Evolutionary conservation across 192 early-diverging fungal species (phyloP).

Genomic region (Jimgerdemannia lactiflua): DNA sequence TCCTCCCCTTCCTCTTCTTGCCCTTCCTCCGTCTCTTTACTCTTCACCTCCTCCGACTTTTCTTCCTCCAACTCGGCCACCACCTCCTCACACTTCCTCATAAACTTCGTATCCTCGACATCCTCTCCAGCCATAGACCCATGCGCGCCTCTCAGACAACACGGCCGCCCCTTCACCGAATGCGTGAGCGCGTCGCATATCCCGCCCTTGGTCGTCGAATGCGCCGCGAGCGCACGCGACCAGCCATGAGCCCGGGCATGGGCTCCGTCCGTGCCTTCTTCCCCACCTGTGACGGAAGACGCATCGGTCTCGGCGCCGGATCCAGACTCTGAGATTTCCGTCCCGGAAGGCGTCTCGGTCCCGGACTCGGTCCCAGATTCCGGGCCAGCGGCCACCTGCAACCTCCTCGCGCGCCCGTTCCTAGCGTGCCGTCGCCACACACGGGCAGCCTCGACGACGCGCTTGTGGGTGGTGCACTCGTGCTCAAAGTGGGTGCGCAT

Average conservation of each 20-base stretch:
- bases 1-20: neutral
- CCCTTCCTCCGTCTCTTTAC: neutral
- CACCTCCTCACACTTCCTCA: neutral
- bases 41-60: neutral
- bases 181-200: slow-evolving; percentile 21
- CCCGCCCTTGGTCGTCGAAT: slow-evolving; percentile 6
- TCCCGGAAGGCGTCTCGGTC: neutral
- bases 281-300: neutral
- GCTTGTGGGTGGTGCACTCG: slow-evolving; percentile 11
- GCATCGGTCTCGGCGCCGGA: neutral
- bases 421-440: neutral
- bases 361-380: neutral
- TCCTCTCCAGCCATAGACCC: slow-evolving; percentile 34
- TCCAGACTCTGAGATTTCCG: slow-evolving; percentile 23
- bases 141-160: slow-evolving; percentile 29
- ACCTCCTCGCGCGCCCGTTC: slow-evolving; percentile 8
- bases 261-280: too few relatives aligned
- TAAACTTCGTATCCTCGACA: neutral
- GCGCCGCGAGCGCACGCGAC: slow-evolving; percentile 10
- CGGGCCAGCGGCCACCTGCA: neutral
- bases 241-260: too few relatives aligned
- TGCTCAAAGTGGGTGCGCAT: slow-evolving; percentile 33
- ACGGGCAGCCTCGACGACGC: slow-evolving; percentile 24
- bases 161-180: slow-evolving; percentile 29
- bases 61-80: neutral